phyloP scores from a whole-genome alignment of 106 monocot genomes.

The Dendrobium officinale region DNA sequence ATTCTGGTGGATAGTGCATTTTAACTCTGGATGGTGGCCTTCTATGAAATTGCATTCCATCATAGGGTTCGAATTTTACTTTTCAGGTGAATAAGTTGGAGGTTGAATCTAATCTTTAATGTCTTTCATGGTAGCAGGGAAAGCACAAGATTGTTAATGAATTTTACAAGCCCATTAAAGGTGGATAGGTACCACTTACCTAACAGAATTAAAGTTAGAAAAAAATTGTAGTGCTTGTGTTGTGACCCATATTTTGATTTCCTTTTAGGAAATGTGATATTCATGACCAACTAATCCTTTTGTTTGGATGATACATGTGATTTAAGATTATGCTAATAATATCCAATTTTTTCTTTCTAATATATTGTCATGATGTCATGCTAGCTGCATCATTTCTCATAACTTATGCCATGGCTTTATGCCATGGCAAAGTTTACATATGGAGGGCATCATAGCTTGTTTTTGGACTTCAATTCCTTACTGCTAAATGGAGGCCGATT shows the following conservation, averaged over 20 bases:
- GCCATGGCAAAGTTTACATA: not conserved
- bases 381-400: not conserved
- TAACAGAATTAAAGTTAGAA: too few relatives aligned
- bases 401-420: not conserved
- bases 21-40: too few relatives aligned
- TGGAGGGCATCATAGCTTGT: constrained; percentile 7
- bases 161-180: too few relatives aligned
- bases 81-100: too few relatives aligned
- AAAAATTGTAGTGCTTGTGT: not conserved
- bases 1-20: too few relatives aligned
- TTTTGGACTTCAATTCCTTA: constrained; percentile 5
- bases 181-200: too few relatives aligned
- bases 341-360: not conserved
- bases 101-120: too few relatives aligned
- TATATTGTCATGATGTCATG: not conserved
- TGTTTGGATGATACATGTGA: not conserved
- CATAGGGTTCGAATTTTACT: too few relatives aligned
- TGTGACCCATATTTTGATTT: not conserved
- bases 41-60: too few relatives aligned
- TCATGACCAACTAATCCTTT: not conserved
- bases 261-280: not conserved
- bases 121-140: too few relatives aligned
- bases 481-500: constrained; percentile 15
- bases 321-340: not conserved
- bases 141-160: too few relatives aligned